Conservation (phyloP, 1,284 basidiomycete species). For the Porodaedalea pini region DNA sequence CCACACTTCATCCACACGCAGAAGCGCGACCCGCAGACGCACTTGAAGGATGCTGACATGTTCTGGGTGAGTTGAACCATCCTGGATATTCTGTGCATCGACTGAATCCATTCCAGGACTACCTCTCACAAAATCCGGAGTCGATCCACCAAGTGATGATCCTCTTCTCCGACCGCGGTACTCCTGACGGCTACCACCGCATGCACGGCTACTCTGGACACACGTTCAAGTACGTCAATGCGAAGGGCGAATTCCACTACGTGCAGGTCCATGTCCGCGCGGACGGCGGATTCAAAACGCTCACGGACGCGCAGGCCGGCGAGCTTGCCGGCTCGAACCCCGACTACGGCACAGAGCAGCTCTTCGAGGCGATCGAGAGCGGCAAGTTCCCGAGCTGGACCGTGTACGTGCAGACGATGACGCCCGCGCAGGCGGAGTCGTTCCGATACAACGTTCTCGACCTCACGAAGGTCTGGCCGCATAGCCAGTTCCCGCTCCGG, state of each 20-base stretch:
- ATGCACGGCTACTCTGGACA: slow-evolving; percentile 92
- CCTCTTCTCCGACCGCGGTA: slow-evolving; percentile 88
- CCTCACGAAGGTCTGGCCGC: slow-evolving; percentile 89
- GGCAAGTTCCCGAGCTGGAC: slow-evolving; percentile 80
- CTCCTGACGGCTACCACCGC: slow-evolving; percentile 78
- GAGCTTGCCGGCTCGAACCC: slow-evolving; percentile 71
- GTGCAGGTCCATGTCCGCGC: slow-evolving; percentile 77
- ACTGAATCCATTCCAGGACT: slow-evolving; percentile 62
- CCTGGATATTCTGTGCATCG: background rate
- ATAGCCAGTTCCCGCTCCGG: slow-evolving; percentile 81
- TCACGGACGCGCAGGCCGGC: slow-evolving; percentile 53
- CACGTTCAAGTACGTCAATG: slow-evolving; percentile 87
- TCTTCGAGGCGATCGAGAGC: slow-evolving; percentile 79
- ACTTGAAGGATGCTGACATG: slow-evolving; percentile 78
- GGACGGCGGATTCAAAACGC: slow-evolving; percentile 78
- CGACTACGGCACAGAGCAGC: slow-evolving; percentile 73
- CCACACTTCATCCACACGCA: slow-evolving; percentile 95
- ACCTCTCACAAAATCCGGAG: slow-evolving; percentile 88
- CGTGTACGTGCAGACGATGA: slow-evolving; percentile 88
- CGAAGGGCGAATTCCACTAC: slow-evolving; percentile 79
- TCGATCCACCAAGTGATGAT: slow-evolving; percentile 89
- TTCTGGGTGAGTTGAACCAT: slow-evolving; percentile 57
- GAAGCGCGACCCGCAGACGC: slow-evolving; percentile 88
- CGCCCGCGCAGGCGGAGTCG: slow-evolving; percentile 81
- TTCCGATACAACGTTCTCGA: slow-evolving; percentile 89